phyloP scores from a whole-genome alignment of 768 basidiomycete species.

The Serendipita sp. region DNA sequence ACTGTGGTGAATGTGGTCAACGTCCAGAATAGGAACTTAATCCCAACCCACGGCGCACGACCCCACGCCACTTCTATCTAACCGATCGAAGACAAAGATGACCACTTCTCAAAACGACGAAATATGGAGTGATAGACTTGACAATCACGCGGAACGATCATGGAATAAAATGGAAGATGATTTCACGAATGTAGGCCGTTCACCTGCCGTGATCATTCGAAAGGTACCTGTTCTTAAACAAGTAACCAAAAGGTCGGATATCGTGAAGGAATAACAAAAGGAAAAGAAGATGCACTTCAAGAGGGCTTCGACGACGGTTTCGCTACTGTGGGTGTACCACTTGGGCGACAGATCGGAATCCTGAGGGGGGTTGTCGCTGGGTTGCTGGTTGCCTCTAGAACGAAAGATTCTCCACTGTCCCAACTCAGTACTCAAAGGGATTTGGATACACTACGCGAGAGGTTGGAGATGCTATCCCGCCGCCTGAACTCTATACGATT shows the following conservation, averaged over 20 bases:
- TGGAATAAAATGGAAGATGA: slow-evolving; percentile 52
- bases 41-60: too few species aligned
- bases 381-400: slow-evolving; percentile 30
- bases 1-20: background rate
- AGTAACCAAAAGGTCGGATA: slow-evolving; percentile 55
- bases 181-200: slow-evolving; percentile 46
- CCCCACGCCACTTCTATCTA: too few species aligned
- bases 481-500: slow-evolving; percentile 46
- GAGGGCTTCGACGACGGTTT: slow-evolving; percentile 83
- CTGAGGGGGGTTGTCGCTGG: slow-evolving; percentile 59
- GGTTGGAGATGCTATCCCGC: slow-evolving; percentile 17
- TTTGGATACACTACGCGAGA: slow-evolving; percentile 10
- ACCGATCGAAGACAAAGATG: background rate
- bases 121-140: background rate
- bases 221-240: background rate
- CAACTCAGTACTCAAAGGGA: background rate
- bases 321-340: slow-evolving; percentile 47
- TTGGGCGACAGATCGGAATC: slow-evolving; percentile 61
- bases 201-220: background rate
- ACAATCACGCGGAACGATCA: background rate
- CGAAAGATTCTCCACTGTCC: slow-evolving; percentile 22
- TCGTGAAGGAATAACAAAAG: slow-evolving; percentile 87
- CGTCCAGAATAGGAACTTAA: background rate
- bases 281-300: slow-evolving; percentile 77
- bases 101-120: background rate